A percentile compares a stretch with the other conserved stretches of the same genome.
Evolutionary conservation across 345 rosid species (phyloP).

Genomic region (Lenwebbia sp.): DNA sequence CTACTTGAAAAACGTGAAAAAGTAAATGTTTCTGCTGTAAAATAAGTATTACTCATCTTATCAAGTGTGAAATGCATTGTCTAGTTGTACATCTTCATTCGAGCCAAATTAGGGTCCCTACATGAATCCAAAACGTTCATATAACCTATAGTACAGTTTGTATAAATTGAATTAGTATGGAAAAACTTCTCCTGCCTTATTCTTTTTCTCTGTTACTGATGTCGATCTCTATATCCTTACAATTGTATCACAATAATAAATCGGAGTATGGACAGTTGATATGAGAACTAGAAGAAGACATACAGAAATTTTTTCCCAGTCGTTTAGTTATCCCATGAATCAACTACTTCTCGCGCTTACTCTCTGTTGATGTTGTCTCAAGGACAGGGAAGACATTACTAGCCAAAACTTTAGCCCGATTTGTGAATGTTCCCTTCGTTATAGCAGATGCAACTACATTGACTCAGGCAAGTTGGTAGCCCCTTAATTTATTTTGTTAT

Average conservation of each 20-base stretch:
- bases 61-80: not conserved
- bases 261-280: not conserved
- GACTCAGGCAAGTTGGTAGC: conserved; percentile 30
- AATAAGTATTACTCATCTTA: not conserved
- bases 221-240: not conserved
- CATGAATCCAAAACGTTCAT: not conserved
- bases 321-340: not conserved
- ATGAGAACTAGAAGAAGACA: not conserved
- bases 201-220: not conserved
- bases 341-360: conserved; percentile 21
- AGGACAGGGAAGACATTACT: conserved; percentile 88
- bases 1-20: not conserved
- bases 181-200: not conserved
- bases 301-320: not conserved
- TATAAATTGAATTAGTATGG: not conserved
- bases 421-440: conserved; percentile 41
- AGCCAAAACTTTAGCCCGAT: conserved; percentile 41
- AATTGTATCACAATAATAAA: not conserved
- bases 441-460: conserved; percentile 39
- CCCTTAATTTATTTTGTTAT: not conserved
- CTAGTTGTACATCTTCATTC: not conserved
- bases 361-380: conserved; percentile 36
- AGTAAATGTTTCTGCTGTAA: not conserved
- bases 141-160: not conserved
- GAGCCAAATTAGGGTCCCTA: not conserved